phyloP scores from a whole-genome alignment of 2,329 filamentous ascomycete genomes.

The Fusarium tanahbumbuense region DNA sequence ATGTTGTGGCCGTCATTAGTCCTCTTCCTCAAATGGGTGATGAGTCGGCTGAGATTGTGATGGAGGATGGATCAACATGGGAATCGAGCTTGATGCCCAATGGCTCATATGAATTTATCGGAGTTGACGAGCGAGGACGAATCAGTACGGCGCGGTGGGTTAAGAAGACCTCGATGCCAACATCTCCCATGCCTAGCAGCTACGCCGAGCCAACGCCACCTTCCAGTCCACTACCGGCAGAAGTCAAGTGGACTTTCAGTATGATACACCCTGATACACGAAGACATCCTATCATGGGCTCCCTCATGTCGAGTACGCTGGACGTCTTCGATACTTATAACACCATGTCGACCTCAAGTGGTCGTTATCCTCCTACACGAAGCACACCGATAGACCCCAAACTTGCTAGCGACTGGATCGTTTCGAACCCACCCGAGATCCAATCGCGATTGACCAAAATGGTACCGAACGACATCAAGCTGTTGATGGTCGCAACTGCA shows the following conservation, averaged over 20 bases:
- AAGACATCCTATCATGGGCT: constrained; percentile 80
- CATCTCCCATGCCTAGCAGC: constrained; percentile 29
- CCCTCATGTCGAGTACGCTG: constrained; percentile 70
- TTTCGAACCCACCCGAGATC: constrained; percentile 31
- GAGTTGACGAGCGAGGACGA: constrained; percentile 67
- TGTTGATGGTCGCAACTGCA: constrained; percentile 54
- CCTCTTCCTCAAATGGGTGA: constrained; percentile 62
- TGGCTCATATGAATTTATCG: constrained; percentile 75
- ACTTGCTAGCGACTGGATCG: constrained; percentile 37
- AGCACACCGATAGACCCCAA: constrained; percentile 45
- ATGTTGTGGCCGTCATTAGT: constrained; percentile 76
- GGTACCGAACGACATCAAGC: constrained; percentile 51
- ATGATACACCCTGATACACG: constrained; percentile 76
- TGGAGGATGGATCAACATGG: constrained; percentile 73
- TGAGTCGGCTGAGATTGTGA: constrained; percentile 72
- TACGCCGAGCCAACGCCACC: constrained; percentile 42
- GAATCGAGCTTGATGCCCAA: constrained; percentile 62
- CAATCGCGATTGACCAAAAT: constrained; percentile 48
- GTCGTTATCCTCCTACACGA: constrained; percentile 61
- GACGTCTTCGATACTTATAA: constrained; percentile 77
- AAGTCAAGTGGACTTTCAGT: constrained; percentile 78
- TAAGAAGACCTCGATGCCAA: constrained; percentile 53
- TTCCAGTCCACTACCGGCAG: constrained; percentile 47
- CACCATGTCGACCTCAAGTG: constrained; percentile 62
- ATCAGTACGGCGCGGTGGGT: constrained; percentile 77